Evolutionary conservation across 495 filamentous ascomycete species (phyloP).

Genomic region (Neurospora sp.): DNA sequence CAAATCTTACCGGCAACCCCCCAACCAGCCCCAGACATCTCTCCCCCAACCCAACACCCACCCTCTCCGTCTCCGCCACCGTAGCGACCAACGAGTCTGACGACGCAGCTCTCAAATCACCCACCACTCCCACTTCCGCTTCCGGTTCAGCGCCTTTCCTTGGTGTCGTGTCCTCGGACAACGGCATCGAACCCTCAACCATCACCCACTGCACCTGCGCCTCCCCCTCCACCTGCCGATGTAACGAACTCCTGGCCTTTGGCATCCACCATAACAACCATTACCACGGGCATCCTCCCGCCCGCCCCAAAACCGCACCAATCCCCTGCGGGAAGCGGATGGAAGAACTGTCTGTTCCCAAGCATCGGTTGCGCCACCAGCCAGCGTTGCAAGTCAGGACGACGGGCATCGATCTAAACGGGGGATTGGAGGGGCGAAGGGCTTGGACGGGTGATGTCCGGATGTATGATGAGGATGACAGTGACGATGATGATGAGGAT

Average conservation of each 20-base stretch:
- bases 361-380: neutral
- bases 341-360: neutral
- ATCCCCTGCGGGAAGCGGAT: neutral
- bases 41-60: neutral
- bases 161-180: neutral
- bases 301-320: neutral
- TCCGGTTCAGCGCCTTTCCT: neutral
- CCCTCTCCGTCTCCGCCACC: neutral
- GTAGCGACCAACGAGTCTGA: neutral
- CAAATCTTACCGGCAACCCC: neutral
- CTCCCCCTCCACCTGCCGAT: neutral
- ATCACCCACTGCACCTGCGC: conserved; percentile 1
- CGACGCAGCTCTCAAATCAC: neutral
- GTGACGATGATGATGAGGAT: neutral
- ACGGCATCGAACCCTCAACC: neutral
- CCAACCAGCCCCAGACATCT: neutral
- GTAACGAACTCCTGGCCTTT: neutral
- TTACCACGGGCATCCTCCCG: neutral
- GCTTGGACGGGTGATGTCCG: neutral
- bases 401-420: neutral
- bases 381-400: conserved; percentile 9
- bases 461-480: neutral
- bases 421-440: neutral
- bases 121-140: neutral
- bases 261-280: neutral